Evolutionary conservation across 2,329 filamentous ascomycete genomes (phyloP), one percentile per base, ranked within the genome.

Genomic region (Bipolaris bicolor): DNA sequence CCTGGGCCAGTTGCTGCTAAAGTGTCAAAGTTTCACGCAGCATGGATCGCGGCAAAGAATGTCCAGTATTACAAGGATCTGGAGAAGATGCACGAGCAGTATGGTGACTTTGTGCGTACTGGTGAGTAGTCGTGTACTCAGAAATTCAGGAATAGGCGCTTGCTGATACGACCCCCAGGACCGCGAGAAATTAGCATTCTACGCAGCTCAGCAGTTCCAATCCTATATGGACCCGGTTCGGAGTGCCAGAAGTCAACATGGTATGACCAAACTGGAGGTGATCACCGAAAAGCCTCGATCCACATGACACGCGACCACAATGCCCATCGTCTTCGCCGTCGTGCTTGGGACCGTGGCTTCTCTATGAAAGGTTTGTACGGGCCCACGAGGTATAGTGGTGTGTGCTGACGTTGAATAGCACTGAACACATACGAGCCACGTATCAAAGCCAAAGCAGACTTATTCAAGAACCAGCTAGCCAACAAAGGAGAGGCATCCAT

Each of bases 81-180:
- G 7, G 64, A 58, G 4, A 62, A 61, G 36, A 53, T 76, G 53
- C 74, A 76, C 51, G 45, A 58, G 0, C 52, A 64, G 34, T 75
- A 76, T 57, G 75, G 75, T 20, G 69, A 76, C 41, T 69, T 75
- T 58, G 68, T 76, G 5, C 68, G 73, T 26, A 71, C 68, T 9
- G 75, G 75, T 74, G 58, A 58, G 49, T 55, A 18, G 24, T 5
- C 11, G 20, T 6, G 29, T 13, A 16, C 22, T 13, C 3, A 6
- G 13, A 33, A 11, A 24, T 7, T 43, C 18, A 1, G 15, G 10
- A 18, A 2, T 9, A 31, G 16, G 44, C 29, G 13, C 7, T 31
- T 51, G 26, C 36, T 57, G 5, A 62, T 31, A 31, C 10, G 13
- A 40, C 6, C n/a, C 9, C 24, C n/a, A 65, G 63, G 61, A 1